A percentile compares a stretch with the other conserved stretches of the same genome.
These are phyloP conservation scores for Apiotrichum gamsii DNA, from an alignment of 1,284 basidiomycete species.

Conservation along the genomic window DNA sequence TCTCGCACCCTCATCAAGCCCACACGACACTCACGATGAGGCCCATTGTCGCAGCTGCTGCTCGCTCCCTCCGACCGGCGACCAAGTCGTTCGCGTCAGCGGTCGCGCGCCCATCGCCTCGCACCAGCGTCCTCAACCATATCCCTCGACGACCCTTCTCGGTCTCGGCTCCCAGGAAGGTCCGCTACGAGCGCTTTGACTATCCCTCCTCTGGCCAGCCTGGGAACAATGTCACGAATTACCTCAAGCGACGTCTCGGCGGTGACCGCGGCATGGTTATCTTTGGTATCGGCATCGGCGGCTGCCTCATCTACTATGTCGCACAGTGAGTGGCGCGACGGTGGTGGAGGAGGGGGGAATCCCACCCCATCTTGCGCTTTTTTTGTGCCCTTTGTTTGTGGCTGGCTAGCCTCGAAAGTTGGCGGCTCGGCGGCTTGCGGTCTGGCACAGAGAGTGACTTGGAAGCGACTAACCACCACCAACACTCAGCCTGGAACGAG, in stretches of 20 bases:
- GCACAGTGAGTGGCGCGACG: conserved; percentile 52
- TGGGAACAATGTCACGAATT: conserved; percentile 20
- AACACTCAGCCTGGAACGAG: conserved; percentile 62
- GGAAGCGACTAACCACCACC: not conserved
- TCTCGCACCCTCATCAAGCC: no score
- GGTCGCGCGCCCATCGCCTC: not conserved
- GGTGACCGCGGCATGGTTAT: conserved; percentile 40
- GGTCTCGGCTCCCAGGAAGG: not conserved
- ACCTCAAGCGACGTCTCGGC: conserved; percentile 33
- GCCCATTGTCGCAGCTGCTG: not conserved
- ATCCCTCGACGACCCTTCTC: not conserved
- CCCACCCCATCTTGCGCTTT: no score
- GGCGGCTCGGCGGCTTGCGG: no score
- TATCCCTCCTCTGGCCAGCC: conserved; percentile 5
- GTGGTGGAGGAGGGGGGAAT: not conserved
- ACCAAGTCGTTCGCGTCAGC: not conserved
- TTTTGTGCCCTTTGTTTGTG: not conserved
- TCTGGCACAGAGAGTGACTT: no score
- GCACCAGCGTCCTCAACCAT: not conserved
- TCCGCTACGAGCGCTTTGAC: conserved; percentile 36
- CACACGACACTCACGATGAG: no score
- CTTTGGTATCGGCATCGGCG: conserved; percentile 40
- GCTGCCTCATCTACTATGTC: conserved; percentile 55
- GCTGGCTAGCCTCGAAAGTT: no score
- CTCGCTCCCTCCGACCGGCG: not conserved